Conservation (phyloP, 768 basidiomycete genomes). For the Panaeolus cyanescens region DNA sequence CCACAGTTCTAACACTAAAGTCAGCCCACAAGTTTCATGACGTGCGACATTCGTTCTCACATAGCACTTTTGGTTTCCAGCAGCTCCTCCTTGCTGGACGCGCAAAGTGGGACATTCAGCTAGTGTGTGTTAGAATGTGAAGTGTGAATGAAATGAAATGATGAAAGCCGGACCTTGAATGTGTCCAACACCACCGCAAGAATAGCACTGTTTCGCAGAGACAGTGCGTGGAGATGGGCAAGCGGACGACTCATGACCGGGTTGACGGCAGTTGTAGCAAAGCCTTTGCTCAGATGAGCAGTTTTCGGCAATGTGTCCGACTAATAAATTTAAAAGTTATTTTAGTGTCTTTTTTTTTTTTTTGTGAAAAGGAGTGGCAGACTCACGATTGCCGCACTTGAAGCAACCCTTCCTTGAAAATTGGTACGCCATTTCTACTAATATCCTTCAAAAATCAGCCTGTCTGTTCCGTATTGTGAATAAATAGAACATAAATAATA, state of each 20-base stretch:
- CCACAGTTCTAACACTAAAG: slow-evolving; percentile 64
- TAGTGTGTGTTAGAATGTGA: slow-evolving; percentile 17
- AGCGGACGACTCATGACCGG: slow-evolving; percentile 90
- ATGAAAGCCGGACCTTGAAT: slow-evolving; percentile 53
- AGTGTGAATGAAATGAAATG: background rate
- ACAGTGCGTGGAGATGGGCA: slow-evolving; percentile 85
- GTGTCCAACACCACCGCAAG: slow-evolving; percentile 90
- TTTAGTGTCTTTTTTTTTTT: background rate
- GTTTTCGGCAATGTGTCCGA: slow-evolving; percentile 92
- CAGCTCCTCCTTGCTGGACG: slow-evolving; percentile 59
- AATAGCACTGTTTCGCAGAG: slow-evolving; percentile 89
- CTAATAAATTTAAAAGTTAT: slow-evolving; percentile 41
- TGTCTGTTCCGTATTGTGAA: slow-evolving; percentile 10
- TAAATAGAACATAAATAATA: slow-evolving; percentile 3
- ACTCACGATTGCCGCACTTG: slow-evolving; percentile 91
- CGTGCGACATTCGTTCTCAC: slow-evolving; percentile 42
- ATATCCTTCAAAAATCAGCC: slow-evolving; percentile 32
- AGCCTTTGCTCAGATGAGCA: slow-evolving; percentile 87
- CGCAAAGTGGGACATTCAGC: slow-evolving; percentile 85
- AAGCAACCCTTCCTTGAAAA: slow-evolving; percentile 88
- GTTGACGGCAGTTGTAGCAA: slow-evolving; percentile 94
- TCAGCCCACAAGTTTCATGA: slow-evolving; percentile 10
- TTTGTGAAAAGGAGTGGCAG: slow-evolving; percentile 10
- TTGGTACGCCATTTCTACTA: slow-evolving; percentile 72
- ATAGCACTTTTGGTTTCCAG: slow-evolving; percentile 84